Percentiles rank a stretch among this genome's conserved stretches.
Evolutionary conservation across 306 rosid species (phyloP).

Genomic region (Inga leiocalycina): DNA sequence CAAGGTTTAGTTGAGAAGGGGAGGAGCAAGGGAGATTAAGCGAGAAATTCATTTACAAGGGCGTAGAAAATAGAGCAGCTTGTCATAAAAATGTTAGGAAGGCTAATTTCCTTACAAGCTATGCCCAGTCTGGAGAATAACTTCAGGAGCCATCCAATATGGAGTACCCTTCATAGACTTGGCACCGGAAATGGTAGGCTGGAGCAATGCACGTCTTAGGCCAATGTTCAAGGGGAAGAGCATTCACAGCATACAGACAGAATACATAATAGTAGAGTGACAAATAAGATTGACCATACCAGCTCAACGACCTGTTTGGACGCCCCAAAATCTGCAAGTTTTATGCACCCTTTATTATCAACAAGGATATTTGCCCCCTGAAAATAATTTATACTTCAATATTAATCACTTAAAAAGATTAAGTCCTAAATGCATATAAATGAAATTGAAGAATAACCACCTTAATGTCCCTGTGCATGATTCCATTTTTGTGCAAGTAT

Average conservation of each 20-base stretch:
- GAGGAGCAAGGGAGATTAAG: neutral
- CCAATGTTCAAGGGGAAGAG: slow-evolving; percentile 27
- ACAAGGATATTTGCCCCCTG: slow-evolving; percentile 99
- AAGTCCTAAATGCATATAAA: slow-evolving; percentile 23
- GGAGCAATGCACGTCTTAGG: slow-evolving; percentile 38
- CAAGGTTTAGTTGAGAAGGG: neutral
- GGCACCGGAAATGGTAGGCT: slow-evolving; percentile 98
- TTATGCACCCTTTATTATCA: slow-evolving; percentile 97
- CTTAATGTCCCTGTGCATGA: slow-evolving; percentile 99
- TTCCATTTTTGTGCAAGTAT: slow-evolving; percentile 92
- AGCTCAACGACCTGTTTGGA: slow-evolving; percentile 98
- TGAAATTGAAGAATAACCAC: slow-evolving; percentile 39
- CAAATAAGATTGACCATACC: slow-evolving; percentile 53
- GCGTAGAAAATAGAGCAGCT: slow-evolving; percentile 30
- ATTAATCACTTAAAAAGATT: slow-evolving; percentile 27
- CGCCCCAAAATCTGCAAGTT: slow-evolving; percentile 99
- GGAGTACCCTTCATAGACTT: slow-evolving; percentile 99
- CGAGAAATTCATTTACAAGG: neutral
- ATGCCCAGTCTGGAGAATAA: slow-evolving; percentile 98
- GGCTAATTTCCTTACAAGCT: slow-evolving; percentile 80
- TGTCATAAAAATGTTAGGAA: slow-evolving; percentile 29
- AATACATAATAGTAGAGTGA: slow-evolving; percentile 23
- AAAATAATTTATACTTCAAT: slow-evolving; percentile 29
- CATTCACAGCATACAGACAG: slow-evolving; percentile 27
- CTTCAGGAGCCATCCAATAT: slow-evolving; percentile 99